These are phyloP conservation scores for Russula vinacea DNA, from an alignment of 768 basidiomycete genomes.

Conservation along the genomic window DNA sequence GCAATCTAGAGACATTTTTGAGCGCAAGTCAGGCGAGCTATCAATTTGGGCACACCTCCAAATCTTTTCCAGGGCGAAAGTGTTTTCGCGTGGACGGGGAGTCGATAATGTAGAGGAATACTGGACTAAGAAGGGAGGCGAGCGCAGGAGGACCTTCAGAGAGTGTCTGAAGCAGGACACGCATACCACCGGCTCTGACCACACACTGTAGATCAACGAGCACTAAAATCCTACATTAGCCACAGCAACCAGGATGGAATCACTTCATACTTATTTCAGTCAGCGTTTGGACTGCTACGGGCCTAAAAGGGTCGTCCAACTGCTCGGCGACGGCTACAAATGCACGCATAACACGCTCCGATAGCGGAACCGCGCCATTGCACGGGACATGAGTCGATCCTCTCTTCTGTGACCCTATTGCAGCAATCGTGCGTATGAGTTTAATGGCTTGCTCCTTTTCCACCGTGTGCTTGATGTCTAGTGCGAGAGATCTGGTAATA, in stretches of 20 bases:
- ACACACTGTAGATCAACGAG: conserved; percentile 85
- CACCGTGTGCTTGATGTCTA: conserved; percentile 75
- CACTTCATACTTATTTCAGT: conserved; percentile 70
- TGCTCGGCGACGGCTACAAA: conserved; percentile 93
- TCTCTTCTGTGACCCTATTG: conserved; percentile 62
- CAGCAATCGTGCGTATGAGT: conserved; percentile 77
- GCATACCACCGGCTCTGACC: conserved; percentile 75
- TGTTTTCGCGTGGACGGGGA: conserved; percentile 77
- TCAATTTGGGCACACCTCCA: conserved; percentile 60
- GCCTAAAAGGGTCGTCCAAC: conserved; percentile 82
- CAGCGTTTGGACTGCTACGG: conserved; percentile 80
- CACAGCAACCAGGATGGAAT: conserved; percentile 8
- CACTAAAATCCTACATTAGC: conserved; percentile 46
- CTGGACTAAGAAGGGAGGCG: conserved; percentile 69
- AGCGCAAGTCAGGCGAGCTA: neutral
- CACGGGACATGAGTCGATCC: conserved; percentile 44
- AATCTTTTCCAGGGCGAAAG: conserved; percentile 75
- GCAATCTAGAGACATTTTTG: conserved; percentile 56
- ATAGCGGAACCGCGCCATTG: conserved; percentile 54
- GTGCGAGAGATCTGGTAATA: conserved; percentile 66
- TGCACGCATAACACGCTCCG: conserved; percentile 77
- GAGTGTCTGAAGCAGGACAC: conserved; percentile 79
- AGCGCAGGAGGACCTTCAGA: conserved; percentile 89
- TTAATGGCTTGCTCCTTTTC: conserved; percentile 94
- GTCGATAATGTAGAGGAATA: conserved; percentile 82